phyloP scores from a whole-genome alignment of 345 rosid genomes.

The Hirschfeldia incana region DNA sequence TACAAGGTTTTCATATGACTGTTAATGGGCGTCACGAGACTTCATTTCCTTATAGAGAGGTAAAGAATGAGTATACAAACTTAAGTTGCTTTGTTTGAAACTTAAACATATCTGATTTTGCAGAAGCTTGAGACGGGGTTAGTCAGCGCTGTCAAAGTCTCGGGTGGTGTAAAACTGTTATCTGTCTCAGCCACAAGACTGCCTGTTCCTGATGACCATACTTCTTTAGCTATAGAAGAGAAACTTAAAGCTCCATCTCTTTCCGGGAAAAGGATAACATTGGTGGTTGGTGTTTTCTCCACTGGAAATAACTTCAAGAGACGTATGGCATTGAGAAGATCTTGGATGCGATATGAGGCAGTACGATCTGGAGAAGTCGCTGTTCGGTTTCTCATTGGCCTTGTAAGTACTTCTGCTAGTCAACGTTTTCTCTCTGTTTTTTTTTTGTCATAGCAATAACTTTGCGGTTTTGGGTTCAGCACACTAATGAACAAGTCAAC shows the following conservation, averaged over 20 bases:
- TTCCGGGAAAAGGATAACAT: conserved; percentile 47
- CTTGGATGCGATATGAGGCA: conserved; percentile 87
- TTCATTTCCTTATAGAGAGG: conserved; percentile 79
- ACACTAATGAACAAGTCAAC: conserved; percentile 68
- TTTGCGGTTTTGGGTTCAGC: conserved; percentile 44
- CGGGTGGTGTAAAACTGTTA: conserved; percentile 58
- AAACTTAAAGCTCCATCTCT: conserved; percentile 67
- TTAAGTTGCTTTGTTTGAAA: conserved; percentile 4
- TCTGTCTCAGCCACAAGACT: conserved; percentile 72
- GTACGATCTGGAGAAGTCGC: conserved; percentile 75
- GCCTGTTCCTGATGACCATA: conserved; percentile 69
- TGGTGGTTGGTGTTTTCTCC: conserved; percentile 86
- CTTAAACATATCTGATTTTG: conserved; percentile 12
- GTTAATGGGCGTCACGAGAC: conserved; percentile 89
- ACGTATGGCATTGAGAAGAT: conserved; percentile 86
- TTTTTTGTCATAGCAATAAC: conserved; percentile 1
- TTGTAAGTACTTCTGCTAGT: conserved; percentile 54
- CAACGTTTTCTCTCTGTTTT: neutral
- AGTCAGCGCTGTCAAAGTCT: conserved; percentile 58
- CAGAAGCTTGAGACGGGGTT: conserved; percentile 91
- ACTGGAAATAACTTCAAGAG: conserved; percentile 88
- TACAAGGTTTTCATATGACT: conserved; percentile 86
- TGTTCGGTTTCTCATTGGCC: conserved; percentile 87
- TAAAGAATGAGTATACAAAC: conserved; percentile 39
- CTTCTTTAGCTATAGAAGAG: conserved; percentile 56